Evolutionary conservation across 2,329 filamentous ascomycete species (phyloP), one percentile per base, ranked within the genome.

Genomic region (Penicillium expansum): DNA sequence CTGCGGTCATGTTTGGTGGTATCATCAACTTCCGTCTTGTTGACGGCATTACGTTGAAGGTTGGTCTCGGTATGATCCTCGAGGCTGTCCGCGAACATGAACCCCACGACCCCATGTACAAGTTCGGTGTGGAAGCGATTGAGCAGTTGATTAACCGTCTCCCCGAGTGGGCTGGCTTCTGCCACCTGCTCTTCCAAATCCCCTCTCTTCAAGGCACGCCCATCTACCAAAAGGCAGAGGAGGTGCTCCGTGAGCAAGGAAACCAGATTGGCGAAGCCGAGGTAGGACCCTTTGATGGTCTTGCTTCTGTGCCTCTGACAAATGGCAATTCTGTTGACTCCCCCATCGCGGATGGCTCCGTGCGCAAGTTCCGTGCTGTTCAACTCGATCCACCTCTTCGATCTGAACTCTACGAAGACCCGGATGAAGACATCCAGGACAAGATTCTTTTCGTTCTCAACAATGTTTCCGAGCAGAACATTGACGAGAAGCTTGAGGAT

Each of bases 21-120:
- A 94, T 97, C 62, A 96, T 99, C 68, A 92, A 92, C 50, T 94
- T 91, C 76, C 92, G 92, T 68, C 83, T 99, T 7, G 89, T 99
- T 49, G 91, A 92, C 6, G 89, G 92, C 41, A 84, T 99, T 18
- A 91, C 94, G 4, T 84, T 97, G 33, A 92, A 96, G 70, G 92
- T 96, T 55, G 94, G 91, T n/a, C 80, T 97, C 16, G 92, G 90
- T 16, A 97, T 99, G 91, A 96, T 99, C 61, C 80, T 97, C n/a
- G 92, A 99, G 73, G 91, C 94, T 13, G 92, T 99, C 24, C 84
- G 91, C 62, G 92, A 96, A 62, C 91, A 94, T 67, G 79, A 83
- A 32, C 86, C 89, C 0, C 89, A 95, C 32, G 87, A 92, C 59
- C 87, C 91, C 1, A 97, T 99, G 94, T 97, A 94, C 79, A 96